These are phyloP conservation scores for Articulospora tetracladia DNA, from an alignment of 495 filamentous ascomycete species.

Conservation along the genomic window DNA sequence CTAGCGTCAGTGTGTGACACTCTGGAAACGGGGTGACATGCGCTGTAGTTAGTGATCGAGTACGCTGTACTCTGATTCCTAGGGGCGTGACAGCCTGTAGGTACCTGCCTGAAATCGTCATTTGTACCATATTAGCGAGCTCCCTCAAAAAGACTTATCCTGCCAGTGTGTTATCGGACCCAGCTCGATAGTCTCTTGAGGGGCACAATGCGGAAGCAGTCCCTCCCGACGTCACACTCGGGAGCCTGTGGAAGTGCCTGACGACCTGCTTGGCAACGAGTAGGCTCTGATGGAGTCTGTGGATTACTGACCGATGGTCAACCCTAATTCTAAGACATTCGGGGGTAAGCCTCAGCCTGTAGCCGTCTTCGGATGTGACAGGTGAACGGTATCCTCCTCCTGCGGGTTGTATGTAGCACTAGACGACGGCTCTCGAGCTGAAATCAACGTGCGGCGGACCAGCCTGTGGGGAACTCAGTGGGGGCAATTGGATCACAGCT, in stretches of 20 bases:
- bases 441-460: constrained; percentile 31
- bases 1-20: no score
- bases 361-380: constrained; percentile 31
- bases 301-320: constrained; percentile 46
- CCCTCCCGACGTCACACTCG: no score
- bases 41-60: no score
- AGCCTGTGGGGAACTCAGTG: constrained; percentile 39
- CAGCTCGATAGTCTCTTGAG: no score
- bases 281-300: constrained; percentile 43
- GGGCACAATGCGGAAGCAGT: not conserved
- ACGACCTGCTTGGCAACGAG: not conserved
- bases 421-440: not conserved
- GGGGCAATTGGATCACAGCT: constrained; percentile 43
- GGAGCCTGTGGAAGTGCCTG: not conserved
- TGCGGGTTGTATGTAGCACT: constrained; percentile 33
- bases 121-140: not conserved
- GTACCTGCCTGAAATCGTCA: no score
- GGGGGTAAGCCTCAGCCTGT: constrained; percentile 35
- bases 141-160: no score
- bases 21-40: no score
- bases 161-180: no score
- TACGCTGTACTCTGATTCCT: no score
- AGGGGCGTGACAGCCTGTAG: no score
- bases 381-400: constrained; percentile 31
- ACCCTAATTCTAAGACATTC: constrained; percentile 30